phyloP scores from a whole-genome alignment of 2,329 filamentous ascomycete genomes.

The Colletotrichum tropicicola region DNA sequence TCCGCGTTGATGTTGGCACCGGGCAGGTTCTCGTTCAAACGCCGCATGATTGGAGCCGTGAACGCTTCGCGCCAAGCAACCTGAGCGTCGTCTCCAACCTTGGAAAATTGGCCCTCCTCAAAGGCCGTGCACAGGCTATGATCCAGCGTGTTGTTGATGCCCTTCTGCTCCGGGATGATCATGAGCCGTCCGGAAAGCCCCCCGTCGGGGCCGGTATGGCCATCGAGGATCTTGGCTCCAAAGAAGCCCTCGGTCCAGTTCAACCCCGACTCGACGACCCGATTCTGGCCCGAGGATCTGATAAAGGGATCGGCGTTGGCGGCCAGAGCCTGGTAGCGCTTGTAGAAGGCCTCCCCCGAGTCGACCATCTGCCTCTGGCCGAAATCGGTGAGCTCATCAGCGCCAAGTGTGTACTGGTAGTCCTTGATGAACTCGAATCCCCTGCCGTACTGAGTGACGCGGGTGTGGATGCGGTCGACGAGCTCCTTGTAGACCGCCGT shows the following conservation, averaged over 20 bases:
- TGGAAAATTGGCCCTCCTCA: slow-evolving; percentile 63
- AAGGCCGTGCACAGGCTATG: slow-evolving; percentile 78
- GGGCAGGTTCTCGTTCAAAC: slow-evolving; percentile 74
- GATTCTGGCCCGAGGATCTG: slow-evolving; percentile 73
- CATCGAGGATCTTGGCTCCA: slow-evolving; percentile 48
- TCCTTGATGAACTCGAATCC: slow-evolving; percentile 75
- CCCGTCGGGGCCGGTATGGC: slow-evolving; percentile 41
- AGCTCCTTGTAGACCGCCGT: slow-evolving; percentile 69
- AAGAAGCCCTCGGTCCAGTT: slow-evolving; percentile 83
- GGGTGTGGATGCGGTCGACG: slow-evolving; percentile 71
- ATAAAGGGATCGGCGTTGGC: slow-evolving; percentile 71
- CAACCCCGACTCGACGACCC: slow-evolving; percentile 78
- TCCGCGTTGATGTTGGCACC: slow-evolving; percentile 70
- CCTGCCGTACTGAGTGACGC: slow-evolving; percentile 64
- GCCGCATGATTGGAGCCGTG: slow-evolving; percentile 70
- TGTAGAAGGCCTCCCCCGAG: slow-evolving; percentile 80
- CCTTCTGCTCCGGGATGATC: slow-evolving; percentile 73
- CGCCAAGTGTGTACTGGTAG: slow-evolving; percentile 77
- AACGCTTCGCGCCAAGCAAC: slow-evolving; percentile 70
- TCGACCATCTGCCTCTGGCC: slow-evolving; percentile 76
- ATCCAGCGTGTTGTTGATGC: slow-evolving; percentile 83
- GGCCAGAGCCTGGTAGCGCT: slow-evolving; percentile 74
- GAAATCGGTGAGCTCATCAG: slow-evolving; percentile 73
- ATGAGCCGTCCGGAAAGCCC: slow-evolving; percentile 65
- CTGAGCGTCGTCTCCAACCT: slow-evolving; percentile 60